Base-by-base conservation (phyloP, 345 rosid species). In the Combretum micranthum region DNA sequence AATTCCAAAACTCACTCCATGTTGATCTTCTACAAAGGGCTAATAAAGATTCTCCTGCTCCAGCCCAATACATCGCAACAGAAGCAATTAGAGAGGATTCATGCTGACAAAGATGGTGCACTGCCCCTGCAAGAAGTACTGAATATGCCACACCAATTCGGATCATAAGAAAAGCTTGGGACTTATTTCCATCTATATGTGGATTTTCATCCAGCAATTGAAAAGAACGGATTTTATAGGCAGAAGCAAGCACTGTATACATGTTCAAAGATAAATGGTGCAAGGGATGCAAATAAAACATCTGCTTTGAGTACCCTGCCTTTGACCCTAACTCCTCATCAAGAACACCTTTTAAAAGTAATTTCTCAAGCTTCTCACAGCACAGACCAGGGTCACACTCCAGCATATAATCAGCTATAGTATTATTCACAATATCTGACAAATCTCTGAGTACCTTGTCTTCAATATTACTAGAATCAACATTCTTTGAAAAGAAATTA, bases 81-180 rank as follows among this genome's bases (percentile, higher is more conserved):
- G 75, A 76, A 0, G 68, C 74, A 68, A 77, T 78, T 46, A 88
- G 61, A 43, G 92, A 86, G 50, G 86, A 45, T 60, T 91, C 95
- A 42, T 53, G 61, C 11, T 53, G 19, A 47, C 79, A 69, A 26
- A 88, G 74, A 67, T 69, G 77, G 71, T 83, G 66, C 46, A 82
- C 74, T 43, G 73, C 79, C 58, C 80, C 57, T 2, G 95, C 96
- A 61, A 88, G 85, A 64, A 88, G 75, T 42, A 91, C 60, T 39
- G 87, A 79, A 75, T 88, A 91, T 13, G 88, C 95, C 14, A 83
- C 88, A 71, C 90, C 67, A 21, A 56, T 68, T 64, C 83, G 75
- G 56, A 60, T 62, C 74, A 76, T 59, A 56, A 70, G 56, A 62
- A 79, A 77, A 69, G 65, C 78, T 65, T 76, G 72, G 15, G 44